Conservation (phyloP, 129 eudicot species). For the Flaveria ramosissima region DNA sequence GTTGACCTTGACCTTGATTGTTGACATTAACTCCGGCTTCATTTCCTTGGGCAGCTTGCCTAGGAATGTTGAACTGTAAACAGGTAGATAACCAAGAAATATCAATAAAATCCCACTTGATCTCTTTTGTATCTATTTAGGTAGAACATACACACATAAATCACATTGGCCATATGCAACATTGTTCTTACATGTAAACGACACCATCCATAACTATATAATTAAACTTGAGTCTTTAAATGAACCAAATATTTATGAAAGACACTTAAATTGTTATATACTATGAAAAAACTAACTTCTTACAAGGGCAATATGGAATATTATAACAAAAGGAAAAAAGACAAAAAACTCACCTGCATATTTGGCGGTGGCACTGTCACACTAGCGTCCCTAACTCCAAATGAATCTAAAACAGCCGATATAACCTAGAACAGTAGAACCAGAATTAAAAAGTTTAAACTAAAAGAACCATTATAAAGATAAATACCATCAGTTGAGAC, state of each 20-base stretch:
- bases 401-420: conserved; percentile 77
- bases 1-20: conserved; percentile 50
- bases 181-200: not conserved
- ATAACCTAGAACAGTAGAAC: conserved; percentile 52
- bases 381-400: conserved; percentile 61
- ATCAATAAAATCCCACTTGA: conserved; percentile 1
- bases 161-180: conserved; percentile 1
- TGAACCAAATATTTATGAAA: not conserved
- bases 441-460: conserved; percentile 1
- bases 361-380: conserved; percentile 44
- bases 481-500: conserved; percentile 13
- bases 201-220: conserved; percentile 8
- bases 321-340: not conserved
- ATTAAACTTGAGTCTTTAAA: not conserved
- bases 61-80: conserved; percentile 41
- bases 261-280: not conserved
- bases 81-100: not conserved
- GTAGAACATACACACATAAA: not conserved
- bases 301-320: not conserved
- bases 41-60: conserved; percentile 58
- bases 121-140: not conserved
- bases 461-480: not conserved
- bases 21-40: conserved; percentile 49
- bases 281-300: not conserved
- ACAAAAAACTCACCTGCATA: conserved; percentile 48